Evolutionary conservation across 805 yeast species (phyloP).

Genomic region (Wickerhamomyces queroliae): DNA sequence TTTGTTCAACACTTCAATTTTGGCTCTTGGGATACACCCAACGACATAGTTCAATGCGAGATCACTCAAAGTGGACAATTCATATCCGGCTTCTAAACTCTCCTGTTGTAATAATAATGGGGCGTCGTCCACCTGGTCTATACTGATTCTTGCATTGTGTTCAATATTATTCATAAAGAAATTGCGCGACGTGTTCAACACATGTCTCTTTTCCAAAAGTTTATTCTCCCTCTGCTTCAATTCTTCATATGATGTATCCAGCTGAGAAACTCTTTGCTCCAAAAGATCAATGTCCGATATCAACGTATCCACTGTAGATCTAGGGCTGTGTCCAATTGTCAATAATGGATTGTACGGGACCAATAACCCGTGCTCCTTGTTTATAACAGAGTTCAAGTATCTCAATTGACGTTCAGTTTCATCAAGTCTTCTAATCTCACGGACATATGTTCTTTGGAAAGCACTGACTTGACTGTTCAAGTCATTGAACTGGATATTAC

Average conservation of each 20-base stretch:
- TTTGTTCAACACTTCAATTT: slow-evolving; percentile 66
- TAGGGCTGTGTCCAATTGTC: slow-evolving; percentile 21
- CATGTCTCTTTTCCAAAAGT: slow-evolving; percentile 67
- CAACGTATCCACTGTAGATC: slow-evolving; percentile 58
- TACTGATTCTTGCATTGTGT: slow-evolving; percentile 26
- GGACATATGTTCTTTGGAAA: slow-evolving; percentile 88
- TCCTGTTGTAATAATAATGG: slow-evolving; percentile 29
- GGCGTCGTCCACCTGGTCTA: slow-evolving; percentile 32
- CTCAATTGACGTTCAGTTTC: slow-evolving; percentile 84
- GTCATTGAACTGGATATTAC: slow-evolving; percentile 84
- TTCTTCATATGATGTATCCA: slow-evolving; percentile 62
- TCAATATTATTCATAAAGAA: slow-evolving; percentile 37
- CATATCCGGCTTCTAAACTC: slow-evolving; percentile 30
- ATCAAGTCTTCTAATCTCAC: slow-evolving; percentile 78
- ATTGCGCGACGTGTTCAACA: slow-evolving; percentile 40
- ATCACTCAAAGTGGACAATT: slow-evolving; percentile 19
- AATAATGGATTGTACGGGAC: slow-evolving; percentile 27
- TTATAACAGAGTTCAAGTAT: slow-evolving; percentile 43
- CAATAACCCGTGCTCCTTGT: slow-evolving; percentile 35
- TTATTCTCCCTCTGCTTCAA: slow-evolving; percentile 58
- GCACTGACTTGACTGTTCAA: slow-evolving; percentile 72
- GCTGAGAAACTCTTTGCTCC: slow-evolving; percentile 69
- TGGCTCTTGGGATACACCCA: slow-evolving; percentile 76
- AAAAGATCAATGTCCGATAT: slow-evolving; percentile 55
- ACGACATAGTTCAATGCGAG: slow-evolving; percentile 32